Evolutionary conservation across 2,329 filamentous ascomycete species (phyloP).

Genomic region (Raffaelea albimanens): DNA sequence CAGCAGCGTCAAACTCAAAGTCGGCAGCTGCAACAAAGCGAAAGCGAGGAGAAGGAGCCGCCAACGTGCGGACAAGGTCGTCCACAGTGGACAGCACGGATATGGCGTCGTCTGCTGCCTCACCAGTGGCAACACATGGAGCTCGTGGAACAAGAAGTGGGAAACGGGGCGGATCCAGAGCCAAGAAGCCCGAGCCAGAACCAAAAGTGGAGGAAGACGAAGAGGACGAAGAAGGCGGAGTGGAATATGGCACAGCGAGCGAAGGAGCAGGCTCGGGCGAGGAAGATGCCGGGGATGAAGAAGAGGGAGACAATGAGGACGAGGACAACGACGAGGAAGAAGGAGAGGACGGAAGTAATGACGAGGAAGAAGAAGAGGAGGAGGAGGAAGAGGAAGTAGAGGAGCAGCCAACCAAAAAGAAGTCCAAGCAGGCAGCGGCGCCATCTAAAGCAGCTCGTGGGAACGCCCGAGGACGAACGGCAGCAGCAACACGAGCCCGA

Average conservation of each 20-base stretch:
- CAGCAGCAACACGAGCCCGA: constrained; percentile 3
- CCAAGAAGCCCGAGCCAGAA: constrained; percentile 3
- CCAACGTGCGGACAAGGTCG: constrained; percentile 9
- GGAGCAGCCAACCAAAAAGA: constrained; percentile 3
- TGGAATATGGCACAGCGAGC: not conserved
- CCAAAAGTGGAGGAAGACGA: constrained; percentile 3
- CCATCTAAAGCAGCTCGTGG: constrained; percentile 6
- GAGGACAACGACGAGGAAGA: constrained; percentile 1
- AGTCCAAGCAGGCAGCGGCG: constrained; percentile 5
- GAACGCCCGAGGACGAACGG: constrained; percentile 5
- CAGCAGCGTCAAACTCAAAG: not conserved
- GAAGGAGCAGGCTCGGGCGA: not conserved
- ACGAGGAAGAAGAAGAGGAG: constrained; percentile 1
- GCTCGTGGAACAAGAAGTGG: constrained; percentile 7
- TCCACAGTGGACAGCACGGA: constrained; percentile 14
- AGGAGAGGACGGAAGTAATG: not conserved
- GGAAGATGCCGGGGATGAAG: not conserved
- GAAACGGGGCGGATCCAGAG: constrained; percentile 3
- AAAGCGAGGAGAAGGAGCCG: constrained; percentile 13
- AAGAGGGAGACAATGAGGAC: not conserved
- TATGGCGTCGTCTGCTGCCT: constrained; percentile 8
- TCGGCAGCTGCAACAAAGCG: constrained; percentile 8
- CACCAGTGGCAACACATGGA: constrained; percentile 3
- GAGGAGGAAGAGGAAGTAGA: constrained; percentile 4
- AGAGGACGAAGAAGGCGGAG: constrained; percentile 3